phyloP scores from a whole-genome alignment of 352 stramenopile genomes.

The Globisporangium orthogonon region DNA sequence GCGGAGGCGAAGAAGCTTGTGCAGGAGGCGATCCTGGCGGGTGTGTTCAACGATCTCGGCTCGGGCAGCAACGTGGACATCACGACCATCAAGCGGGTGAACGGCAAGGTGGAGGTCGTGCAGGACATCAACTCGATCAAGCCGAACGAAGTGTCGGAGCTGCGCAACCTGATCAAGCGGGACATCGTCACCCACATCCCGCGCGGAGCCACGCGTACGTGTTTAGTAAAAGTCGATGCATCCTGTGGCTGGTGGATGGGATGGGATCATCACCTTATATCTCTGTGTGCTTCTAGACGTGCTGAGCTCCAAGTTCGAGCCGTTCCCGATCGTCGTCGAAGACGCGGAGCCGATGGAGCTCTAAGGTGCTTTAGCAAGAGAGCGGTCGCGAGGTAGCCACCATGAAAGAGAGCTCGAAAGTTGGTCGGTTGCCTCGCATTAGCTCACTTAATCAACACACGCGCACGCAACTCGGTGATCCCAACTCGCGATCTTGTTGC shows the following conservation, averaged over 20 bases:
- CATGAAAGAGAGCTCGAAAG: too few relatives aligned
- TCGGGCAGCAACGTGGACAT: constrained; percentile 96
- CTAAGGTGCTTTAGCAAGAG: constrained; percentile 23
- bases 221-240: neutral
- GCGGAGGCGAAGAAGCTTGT: constrained; percentile 95
- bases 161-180: constrained; percentile 85
- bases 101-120: constrained; percentile 76
- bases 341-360: constrained; percentile 75
- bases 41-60: constrained; percentile 98
- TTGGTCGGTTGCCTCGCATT: too few relatives aligned
- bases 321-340: constrained; percentile 69
- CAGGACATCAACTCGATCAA: constrained; percentile 92
- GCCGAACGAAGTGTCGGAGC: constrained; percentile 88
- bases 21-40: constrained; percentile 93
- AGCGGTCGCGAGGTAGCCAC: neutral
- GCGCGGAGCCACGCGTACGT: constrained; percentile 74
- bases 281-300: constrained; percentile 30
- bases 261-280: too few relatives aligned
- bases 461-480: too few relatives aligned
- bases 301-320: constrained; percentile 65
- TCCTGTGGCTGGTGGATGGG: neutral
- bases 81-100: constrained; percentile 91
- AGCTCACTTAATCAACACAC: too few relatives aligned
- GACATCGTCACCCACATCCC: constrained; percentile 79
- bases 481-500: too few relatives aligned